Base-by-base conservation (phyloP, 2,329 filamentous ascomycete genomes). In the Colletotrichum costaricense region DNA sequence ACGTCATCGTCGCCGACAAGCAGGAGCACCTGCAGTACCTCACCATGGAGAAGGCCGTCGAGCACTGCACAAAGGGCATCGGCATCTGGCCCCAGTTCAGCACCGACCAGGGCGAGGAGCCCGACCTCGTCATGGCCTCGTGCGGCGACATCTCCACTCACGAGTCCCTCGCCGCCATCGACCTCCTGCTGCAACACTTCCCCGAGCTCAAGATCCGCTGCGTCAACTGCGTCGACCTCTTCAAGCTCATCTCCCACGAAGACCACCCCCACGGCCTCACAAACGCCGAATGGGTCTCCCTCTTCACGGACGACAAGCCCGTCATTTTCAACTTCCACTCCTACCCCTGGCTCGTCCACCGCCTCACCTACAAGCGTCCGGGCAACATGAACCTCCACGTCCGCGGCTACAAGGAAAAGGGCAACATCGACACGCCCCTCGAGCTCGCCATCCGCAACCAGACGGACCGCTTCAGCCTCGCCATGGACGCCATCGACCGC, bases 301-400 rank as follows among this genome's bases (percentile, higher is more conserved):
- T 95, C 76, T 95, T 95, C 86, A 95, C 93, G 1, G 86, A 87
- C 19, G 86, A 94, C 84, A 91, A 88, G 76, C 93, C 93, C 26
- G 86, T 94, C 79, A 91, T 95, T 79, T 95, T 95, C 87, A 95
- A 95, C 85, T 95, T 95, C 89, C 93, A 95, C 85, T 93, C 90
- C 38, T 95, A 95, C 84, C 93, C 93, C 9, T 95, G 92, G 92
- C 86, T 95, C 78, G 89, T 95, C 64, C 93, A 95, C 84, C 88
- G 93, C 63, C 83, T 95, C 76, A 93, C 93, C 0, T 95, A 95
- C 84, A 93, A 93, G 84, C 90, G 93, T 1, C 91, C 91, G 2
- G 93, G 93, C 5, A 90, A 88, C 80, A 80, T 86, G 58, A 91
- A 93, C 81, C 82, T 95, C 75, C 91, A 94, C 77, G 93, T 95